phyloP scores from a whole-genome alignment of 192 early-diverging fungal species.

The Entomortierella parvispora region DNA sequence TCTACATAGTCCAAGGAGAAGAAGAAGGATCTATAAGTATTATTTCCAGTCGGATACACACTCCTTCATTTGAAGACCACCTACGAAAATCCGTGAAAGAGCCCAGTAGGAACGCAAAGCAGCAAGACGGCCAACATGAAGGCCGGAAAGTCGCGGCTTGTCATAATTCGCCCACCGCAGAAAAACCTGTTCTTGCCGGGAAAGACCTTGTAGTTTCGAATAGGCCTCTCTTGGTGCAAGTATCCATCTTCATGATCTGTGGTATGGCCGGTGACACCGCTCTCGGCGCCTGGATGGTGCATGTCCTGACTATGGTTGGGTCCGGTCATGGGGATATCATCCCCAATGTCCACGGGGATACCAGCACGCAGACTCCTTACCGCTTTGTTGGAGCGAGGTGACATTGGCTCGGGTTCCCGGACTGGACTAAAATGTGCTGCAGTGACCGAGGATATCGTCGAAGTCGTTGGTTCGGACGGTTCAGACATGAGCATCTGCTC shows the following conservation, averaged over 20 bases:
- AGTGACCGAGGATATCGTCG: too few relatives aligned
- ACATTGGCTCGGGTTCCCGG: too few relatives aligned
- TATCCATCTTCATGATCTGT: slow-evolving; percentile 26
- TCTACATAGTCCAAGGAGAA: slow-evolving; percentile 42
- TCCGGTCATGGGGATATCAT: not conserved
- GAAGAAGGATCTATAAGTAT: not conserved
- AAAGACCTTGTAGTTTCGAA: slow-evolving; percentile 60
- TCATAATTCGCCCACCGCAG: slow-evolving; percentile 71
- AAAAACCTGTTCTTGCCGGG: slow-evolving; percentile 69
- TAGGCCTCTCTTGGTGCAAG: slow-evolving; percentile 20
- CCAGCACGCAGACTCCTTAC: too few relatives aligned
- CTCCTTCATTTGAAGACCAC: too few relatives aligned
- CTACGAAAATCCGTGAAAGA: slow-evolving; percentile 70
- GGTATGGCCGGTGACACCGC: slow-evolving; percentile 3
- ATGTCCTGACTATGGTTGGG: not conserved
- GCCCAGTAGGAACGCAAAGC: slow-evolving; percentile 63
- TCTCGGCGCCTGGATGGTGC: slow-evolving; percentile 9
- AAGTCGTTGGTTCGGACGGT: too few relatives aligned
- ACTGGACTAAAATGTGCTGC: too few relatives aligned
- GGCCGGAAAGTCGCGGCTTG: slow-evolving; percentile 69
- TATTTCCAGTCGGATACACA: not conserved
- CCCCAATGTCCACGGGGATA: too few relatives aligned
- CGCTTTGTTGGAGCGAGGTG: too few relatives aligned
- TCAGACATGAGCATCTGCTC: too few relatives aligned
- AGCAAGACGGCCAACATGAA: slow-evolving; percentile 69